A percentile compares a stretch with the other conserved stretches of the same genome.
Evolutionary conservation across 2,329 filamentous ascomycete genomes (phyloP).

Genomic region (Cryphonectria radicalis): DNA sequence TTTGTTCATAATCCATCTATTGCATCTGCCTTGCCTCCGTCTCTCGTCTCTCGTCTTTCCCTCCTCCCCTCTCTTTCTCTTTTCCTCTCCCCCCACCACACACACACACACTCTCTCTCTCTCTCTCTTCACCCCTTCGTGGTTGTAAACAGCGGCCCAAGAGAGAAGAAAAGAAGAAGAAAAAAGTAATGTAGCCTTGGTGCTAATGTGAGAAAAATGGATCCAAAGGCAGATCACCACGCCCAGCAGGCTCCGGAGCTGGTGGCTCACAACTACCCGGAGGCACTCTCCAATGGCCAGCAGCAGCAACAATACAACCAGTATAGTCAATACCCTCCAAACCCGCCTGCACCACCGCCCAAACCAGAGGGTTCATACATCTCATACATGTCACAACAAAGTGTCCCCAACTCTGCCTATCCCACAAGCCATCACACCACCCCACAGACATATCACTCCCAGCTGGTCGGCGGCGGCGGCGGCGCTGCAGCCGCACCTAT

Average conservation of each 20-base stretch:
- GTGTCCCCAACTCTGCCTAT: slow-evolving; percentile 23
- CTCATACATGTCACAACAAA: neutral
- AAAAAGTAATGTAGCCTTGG: neutral
- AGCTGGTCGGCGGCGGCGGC: neutral
- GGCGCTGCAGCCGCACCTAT: neutral
- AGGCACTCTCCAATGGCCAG: slow-evolving; percentile 15
- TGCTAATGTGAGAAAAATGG: slow-evolving; percentile 17
- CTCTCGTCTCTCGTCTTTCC: neutral
- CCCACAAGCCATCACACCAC: slow-evolving; percentile 24
- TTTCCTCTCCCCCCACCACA: neutral
- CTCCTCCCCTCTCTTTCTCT: neutral
- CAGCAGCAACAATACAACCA: slow-evolving; percentile 17
- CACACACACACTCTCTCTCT: neutral
- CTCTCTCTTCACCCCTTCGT: neutral
- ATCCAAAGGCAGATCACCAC: slow-evolving; percentile 16
- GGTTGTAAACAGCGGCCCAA: neutral
- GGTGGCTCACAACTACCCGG: slow-evolving; percentile 17
- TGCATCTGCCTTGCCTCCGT: neutral
- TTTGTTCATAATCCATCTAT: neutral
- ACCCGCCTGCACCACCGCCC: slow-evolving; percentile 12
- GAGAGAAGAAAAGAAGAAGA: neutral
- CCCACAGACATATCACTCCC: slow-evolving; percentile 8
- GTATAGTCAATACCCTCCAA: slow-evolving; percentile 17
- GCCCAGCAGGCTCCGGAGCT: slow-evolving; percentile 29
- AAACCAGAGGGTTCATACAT: slow-evolving; percentile 20